Base-by-base conservation (phyloP, 2,329 filamentous ascomycete species). In the Fusarium siculi region DNA sequence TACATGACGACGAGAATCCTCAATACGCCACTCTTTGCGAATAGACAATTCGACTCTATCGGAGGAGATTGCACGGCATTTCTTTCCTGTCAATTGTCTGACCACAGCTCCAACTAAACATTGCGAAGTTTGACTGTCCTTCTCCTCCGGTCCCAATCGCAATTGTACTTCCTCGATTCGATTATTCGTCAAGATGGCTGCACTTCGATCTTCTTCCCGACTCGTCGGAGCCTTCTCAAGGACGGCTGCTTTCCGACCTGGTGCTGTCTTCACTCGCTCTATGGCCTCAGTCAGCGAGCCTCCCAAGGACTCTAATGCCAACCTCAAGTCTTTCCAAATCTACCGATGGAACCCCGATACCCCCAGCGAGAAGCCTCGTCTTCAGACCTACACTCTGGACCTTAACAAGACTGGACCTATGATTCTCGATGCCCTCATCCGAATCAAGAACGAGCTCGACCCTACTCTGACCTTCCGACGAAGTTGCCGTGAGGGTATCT, bases 371-470 rank as follows among this genome's bases (percentile, higher is more conserved):
- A 99, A 99, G 91, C 96, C 96, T 71, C 89, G 88, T 83, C 97
- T 99, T 93, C 95, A 99, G 88, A 90, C 90, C 77, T 99, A 98
- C 87, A 93, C 93, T 40, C 88, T 99, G 80, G 96, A 99, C 82
- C 86, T 99, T 78, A 98, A 98, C 89, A 98, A 98, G 92, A 99
- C 96, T 46, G 96, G 96, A 37, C 96, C 96, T 76, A 99, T 99
- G 96, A 92, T 99, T 85, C 86, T 99, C 80, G 96, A 99, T 84
- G 96, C 96, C 63, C 87, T 99, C 79, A 96, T 99, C 83, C 89
- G 96, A 79, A 98, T 99, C 86, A 99, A 99, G 93, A 99, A 99
- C 85, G 96, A 99, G 89, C 85, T 97, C 73, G 96, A 99, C 84
- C 95, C 96, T 57, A 98, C 96, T 50, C 85, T 99, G 80, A 98